Evolutionary conservation across 2,329 filamentous ascomycete species (phyloP).

Genomic region (Capronia epimyces): DNA sequence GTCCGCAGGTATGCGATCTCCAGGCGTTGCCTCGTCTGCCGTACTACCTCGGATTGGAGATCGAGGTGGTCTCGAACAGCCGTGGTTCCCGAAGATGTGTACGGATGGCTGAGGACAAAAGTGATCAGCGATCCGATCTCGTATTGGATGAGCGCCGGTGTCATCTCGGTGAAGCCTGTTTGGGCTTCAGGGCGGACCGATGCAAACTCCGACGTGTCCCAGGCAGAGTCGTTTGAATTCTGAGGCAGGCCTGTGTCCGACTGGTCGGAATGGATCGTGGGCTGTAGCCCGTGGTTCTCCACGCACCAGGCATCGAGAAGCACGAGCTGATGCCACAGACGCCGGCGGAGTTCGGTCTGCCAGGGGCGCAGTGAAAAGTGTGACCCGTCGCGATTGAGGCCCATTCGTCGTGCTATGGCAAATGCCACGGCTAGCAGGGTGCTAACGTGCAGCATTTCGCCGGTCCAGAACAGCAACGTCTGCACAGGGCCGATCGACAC

Average conservation of each 20-base stretch:
- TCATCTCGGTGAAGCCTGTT: slow-evolving; percentile 8
- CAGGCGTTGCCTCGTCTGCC: slow-evolving; percentile 6
- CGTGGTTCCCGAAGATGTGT: slow-evolving; percentile 3
- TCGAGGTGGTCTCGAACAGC: slow-evolving; percentile 4
- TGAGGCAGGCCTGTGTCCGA: slow-evolving; percentile 2
- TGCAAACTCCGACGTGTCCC: slow-evolving; percentile 13
- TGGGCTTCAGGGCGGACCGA: background rate
- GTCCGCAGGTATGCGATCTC: slow-evolving; percentile 5
- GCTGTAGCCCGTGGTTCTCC: slow-evolving; percentile 10
- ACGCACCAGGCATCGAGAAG: slow-evolving; percentile 48
- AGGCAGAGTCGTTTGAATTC: slow-evolving; percentile 6
- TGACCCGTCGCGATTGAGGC: slow-evolving; percentile 44
- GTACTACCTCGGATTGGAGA: slow-evolving; percentile 9
- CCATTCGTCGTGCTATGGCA: slow-evolving; percentile 30
- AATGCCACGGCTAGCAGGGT: slow-evolving; percentile 5
- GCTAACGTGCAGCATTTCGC: slow-evolving; percentile 9
- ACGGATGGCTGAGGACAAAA: slow-evolving; percentile 8
- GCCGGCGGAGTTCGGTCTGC: slow-evolving; percentile 36
- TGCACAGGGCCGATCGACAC: background rate
- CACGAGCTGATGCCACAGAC: slow-evolving; percentile 34
- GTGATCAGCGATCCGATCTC: slow-evolving; percentile 6
- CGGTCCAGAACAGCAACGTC: slow-evolving; percentile 10
- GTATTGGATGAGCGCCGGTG: slow-evolving; percentile 5
- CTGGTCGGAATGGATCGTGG: background rate
- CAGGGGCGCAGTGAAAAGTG: slow-evolving; percentile 51